Percentiles rank a stretch among this genome's conserved stretches.
phyloP scores from a whole-genome alignment of 2,329 filamentous ascomycete species.

The Dactylellina leptospora region DNA sequence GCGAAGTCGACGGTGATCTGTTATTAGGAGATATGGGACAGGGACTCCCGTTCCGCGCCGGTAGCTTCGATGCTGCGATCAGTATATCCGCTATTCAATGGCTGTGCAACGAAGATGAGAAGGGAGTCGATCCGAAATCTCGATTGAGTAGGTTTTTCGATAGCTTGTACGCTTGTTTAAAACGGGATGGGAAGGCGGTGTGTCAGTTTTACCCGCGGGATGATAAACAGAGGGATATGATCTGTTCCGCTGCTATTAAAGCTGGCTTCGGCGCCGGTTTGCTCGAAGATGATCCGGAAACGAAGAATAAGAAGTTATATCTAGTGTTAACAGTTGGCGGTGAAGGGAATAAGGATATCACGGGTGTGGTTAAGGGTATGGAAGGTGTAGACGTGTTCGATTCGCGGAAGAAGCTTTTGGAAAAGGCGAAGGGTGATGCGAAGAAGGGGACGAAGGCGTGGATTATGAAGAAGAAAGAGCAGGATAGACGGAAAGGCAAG shows the following conservation, averaged over 20 bases:
- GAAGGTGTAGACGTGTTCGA: slow-evolving; percentile 85
- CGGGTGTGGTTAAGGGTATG: slow-evolving; percentile 87
- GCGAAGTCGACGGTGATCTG: slow-evolving; percentile 92
- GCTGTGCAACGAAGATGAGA: slow-evolving; percentile 94
- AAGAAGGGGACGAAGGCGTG: slow-evolving; percentile 86
- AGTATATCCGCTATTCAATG: slow-evolving; percentile 97
- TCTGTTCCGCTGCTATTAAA: slow-evolving; percentile 85
- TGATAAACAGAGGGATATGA: slow-evolving; percentile 88
- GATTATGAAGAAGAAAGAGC: slow-evolving; percentile 87
- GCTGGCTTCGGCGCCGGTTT: slow-evolving; percentile 95
- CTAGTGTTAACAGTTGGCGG: slow-evolving; percentile 86
- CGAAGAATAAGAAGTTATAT: slow-evolving; percentile 97
- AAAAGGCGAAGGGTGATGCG: slow-evolving; percentile 65
- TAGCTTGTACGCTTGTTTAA: slow-evolving; percentile 83
- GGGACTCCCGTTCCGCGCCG: slow-evolving; percentile 90
- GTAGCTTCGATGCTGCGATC: slow-evolving; percentile 92
- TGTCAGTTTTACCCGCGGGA: slow-evolving; percentile 99
- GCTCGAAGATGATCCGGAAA: slow-evolving; percentile 92
- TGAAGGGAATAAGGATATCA: slow-evolving; percentile 74
- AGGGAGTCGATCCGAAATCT: slow-evolving; percentile 77
- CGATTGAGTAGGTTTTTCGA: slow-evolving; percentile 88
- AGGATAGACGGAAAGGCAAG: slow-evolving; percentile 94
- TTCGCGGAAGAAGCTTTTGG: slow-evolving; percentile 66
- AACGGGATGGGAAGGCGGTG: slow-evolving; percentile 85
- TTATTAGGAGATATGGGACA: slow-evolving; percentile 94